Conservation (phyloP, 2,329 filamentous ascomycete species). For the Cladosporium sp. region DNA sequence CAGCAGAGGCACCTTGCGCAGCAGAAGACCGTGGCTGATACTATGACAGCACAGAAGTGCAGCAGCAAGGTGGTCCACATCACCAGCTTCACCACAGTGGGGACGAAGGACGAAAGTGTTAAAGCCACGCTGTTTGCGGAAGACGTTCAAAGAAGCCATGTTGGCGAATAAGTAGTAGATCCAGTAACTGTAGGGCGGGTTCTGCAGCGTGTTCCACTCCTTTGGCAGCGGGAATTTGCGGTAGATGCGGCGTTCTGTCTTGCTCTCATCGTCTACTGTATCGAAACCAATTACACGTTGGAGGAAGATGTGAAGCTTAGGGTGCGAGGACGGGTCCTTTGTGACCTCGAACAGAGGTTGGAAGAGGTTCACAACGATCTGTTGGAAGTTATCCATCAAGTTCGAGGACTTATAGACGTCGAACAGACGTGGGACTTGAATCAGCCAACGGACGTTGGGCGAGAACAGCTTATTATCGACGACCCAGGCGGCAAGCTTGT, state of each 20-base stretch:
- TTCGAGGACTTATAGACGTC: slow-evolving; percentile 91
- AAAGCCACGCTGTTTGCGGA: slow-evolving; percentile 86
- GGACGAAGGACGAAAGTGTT: slow-evolving; percentile 92
- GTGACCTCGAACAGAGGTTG: slow-evolving; percentile 93
- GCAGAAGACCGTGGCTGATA: slow-evolving; percentile 88
- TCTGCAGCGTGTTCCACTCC: slow-evolving; percentile 86
- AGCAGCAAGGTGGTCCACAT: slow-evolving; percentile 91
- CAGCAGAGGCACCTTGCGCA: slow-evolving; percentile 88
- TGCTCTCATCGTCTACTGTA: slow-evolving; percentile 97
- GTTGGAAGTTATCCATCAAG: slow-evolving; percentile 83
- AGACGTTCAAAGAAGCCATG: slow-evolving; percentile 85
- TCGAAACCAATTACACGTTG: slow-evolving; percentile 96
- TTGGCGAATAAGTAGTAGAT: slow-evolving; percentile 97
- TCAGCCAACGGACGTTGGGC: slow-evolving; percentile 94
- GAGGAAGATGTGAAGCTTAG: slow-evolving; percentile 90
- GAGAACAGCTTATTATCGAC: slow-evolving; percentile 98
- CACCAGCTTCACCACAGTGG: slow-evolving; percentile 94
- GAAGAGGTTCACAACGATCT: slow-evolving; percentile 88
- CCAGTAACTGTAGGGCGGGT: slow-evolving; percentile 98
- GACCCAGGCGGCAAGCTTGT: slow-evolving; percentile 95
- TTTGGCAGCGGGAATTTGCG: slow-evolving; percentile 90
- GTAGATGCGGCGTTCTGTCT: slow-evolving; percentile 88
- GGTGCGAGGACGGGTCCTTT: slow-evolving; percentile 76
- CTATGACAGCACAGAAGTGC: slow-evolving; percentile 91
- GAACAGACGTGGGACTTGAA: slow-evolving; percentile 90